A percentile compares a stretch with the other conserved stretches of the same genome.
phyloP scores from a whole-genome alignment of 1,139 yeast species.

The Nakaseomyces kungkrabaensis region DNA sequence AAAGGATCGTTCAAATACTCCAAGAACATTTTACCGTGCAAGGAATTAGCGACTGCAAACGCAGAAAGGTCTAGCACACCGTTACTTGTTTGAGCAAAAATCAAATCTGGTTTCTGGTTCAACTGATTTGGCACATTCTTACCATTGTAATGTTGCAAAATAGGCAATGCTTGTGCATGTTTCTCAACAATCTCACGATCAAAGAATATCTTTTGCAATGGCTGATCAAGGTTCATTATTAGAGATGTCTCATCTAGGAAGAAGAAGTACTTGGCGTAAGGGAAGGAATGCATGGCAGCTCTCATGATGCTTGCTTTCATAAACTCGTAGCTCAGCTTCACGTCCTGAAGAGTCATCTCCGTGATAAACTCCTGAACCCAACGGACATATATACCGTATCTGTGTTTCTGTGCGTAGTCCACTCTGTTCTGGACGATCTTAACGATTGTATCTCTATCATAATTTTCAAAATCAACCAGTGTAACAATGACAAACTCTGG shows the following conservation, averaged over 20 bases:
- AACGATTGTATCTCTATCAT: constrained; percentile 49
- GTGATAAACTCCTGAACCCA: constrained; percentile 79
- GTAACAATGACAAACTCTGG: constrained; percentile 77
- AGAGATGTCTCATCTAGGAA: constrained; percentile 67
- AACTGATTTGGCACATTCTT: background rate
- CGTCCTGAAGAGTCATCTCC: constrained; percentile 35
- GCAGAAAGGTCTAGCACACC: constrained; percentile 53
- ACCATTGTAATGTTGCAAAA: constrained; percentile 1
- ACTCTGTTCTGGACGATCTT: constrained; percentile 70
- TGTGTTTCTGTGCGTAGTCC: constrained; percentile 65
- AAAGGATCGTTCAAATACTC: constrained; percentile 71
- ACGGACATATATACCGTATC: constrained; percentile 69
- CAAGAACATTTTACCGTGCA: constrained; percentile 52
- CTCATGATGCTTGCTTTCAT: constrained; percentile 35
- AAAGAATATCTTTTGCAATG: constrained; percentile 48
- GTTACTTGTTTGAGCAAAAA: background rate
- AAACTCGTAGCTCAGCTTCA: constrained; percentile 18
- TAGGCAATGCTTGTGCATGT: background rate
- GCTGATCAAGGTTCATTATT: constrained; percentile 54
- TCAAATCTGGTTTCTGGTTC: background rate
- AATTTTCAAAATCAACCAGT: constrained; percentile 63
- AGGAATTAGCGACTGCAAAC: constrained; percentile 57
- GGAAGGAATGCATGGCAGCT: constrained; percentile 83
- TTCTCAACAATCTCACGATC: constrained; percentile 50
- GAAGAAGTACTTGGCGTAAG: constrained; percentile 77